Conservation (phyloP, 2,329 filamentous ascomycete genomes). For the Dothidotthia symphoricarpi region DNA sequence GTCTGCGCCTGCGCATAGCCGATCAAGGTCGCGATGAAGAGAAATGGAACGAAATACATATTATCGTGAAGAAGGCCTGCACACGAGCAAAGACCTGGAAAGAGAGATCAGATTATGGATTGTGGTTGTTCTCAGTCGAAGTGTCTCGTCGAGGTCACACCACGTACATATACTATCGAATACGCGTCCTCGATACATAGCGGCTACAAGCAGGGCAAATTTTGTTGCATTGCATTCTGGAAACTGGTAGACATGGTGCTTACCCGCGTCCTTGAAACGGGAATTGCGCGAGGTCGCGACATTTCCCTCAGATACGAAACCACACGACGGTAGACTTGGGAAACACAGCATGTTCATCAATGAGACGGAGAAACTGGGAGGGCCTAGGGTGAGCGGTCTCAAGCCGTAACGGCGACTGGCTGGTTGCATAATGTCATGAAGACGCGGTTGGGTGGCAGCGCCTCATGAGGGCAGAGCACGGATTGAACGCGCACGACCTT, state of each 20-base stretch:
- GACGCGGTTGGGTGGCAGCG: too few relatives aligned
- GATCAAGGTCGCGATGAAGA: slow-evolving; percentile 24
- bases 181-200: slow-evolving; percentile 24
- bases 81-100: too few relatives aligned
- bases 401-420: too few relatives aligned
- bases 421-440: too few relatives aligned
- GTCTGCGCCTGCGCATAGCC: slow-evolving; percentile 34
- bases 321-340: too few relatives aligned
- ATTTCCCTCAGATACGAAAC: slow-evolving; percentile 7
- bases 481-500: too few relatives aligned
- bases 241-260: slow-evolving; percentile 16
- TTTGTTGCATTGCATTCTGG: slow-evolving; percentile 20
- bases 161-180: slow-evolving; percentile 20
- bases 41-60: slow-evolving; percentile 28
- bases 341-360: too few relatives aligned
- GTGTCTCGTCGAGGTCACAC: too few relatives aligned
- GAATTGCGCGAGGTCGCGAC: slow-evolving; percentile 21
- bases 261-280: slow-evolving; percentile 30
- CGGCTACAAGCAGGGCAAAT: slow-evolving; percentile 15
- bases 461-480: too few relatives aligned
- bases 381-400: too few relatives aligned
- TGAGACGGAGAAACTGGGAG: too few relatives aligned
- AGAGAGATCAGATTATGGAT: background rate
- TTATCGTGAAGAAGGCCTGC: too few relatives aligned
- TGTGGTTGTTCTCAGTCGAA: slow-evolving; percentile 2